A percentile compares a stretch with the other conserved stretches of the same genome.
These are phyloP conservation scores for Pythium folliculosum DNA, from an alignment of 352 stramenopile genomes.

Conservation along the genomic window DNA sequence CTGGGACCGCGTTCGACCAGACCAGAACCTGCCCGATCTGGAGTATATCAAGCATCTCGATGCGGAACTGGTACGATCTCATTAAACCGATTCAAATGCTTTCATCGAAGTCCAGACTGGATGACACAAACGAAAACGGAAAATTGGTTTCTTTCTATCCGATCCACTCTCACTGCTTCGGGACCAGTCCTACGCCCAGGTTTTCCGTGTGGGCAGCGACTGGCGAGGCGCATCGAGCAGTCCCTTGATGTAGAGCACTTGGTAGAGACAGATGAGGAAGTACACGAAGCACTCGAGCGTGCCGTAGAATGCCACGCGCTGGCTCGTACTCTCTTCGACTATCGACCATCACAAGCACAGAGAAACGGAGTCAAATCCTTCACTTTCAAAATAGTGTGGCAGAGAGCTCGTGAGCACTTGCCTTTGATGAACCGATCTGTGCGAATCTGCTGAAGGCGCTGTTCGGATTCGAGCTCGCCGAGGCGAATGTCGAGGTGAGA, in stretches of 20 bases:
- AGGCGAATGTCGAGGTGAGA: conserved; percentile 80
- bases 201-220: conserved; percentile 9
- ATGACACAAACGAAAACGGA: conserved; percentile 7
- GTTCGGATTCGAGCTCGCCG: conserved; percentile 77
- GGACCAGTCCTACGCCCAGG: neutral
- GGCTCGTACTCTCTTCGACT: conserved; percentile 82
- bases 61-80: conserved; percentile 32
- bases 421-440: conserved; percentile 77
- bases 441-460: conserved; percentile 73
- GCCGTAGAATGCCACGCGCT: conserved; percentile 75
- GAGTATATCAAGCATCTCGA: conserved; percentile 63
- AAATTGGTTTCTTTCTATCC: neutral
- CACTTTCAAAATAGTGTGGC: neutral
- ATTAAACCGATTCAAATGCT: conserved; percentile 14
- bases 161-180: no score
- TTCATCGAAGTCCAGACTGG: conserved; percentile 24
- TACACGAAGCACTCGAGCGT: conserved; percentile 74
- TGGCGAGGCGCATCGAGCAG: conserved; percentile 59
- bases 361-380: neutral
- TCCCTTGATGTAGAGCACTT: conserved; percentile 81
- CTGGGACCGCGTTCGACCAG: conserved; percentile 52
- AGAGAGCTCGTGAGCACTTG: conserved; percentile 12
- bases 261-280: conserved; percentile 62
- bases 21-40: conserved; percentile 60
- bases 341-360: conserved; percentile 6